These are phyloP conservation scores for Nannochloris sp. DNA, from an alignment of 139 green algal species.

Conservation along the genomic window DNA sequence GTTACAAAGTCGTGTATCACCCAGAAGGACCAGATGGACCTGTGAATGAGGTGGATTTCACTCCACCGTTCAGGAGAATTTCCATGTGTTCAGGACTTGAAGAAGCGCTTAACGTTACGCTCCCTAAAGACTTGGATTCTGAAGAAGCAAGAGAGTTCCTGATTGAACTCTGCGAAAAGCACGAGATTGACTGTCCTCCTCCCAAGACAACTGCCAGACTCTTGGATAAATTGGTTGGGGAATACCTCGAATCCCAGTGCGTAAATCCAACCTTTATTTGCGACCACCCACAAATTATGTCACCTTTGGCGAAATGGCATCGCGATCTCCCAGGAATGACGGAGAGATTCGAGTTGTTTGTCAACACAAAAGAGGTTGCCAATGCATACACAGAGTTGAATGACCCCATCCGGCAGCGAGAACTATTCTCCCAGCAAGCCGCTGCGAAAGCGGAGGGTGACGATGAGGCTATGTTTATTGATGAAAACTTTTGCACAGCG, in stretches of 20 bases:
- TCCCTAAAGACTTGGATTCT: slow-evolving; percentile 61
- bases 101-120: slow-evolving; percentile 55
- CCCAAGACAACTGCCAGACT: slow-evolving; percentile 86
- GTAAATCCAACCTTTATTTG: slow-evolving; percentile 96
- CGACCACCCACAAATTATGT: slow-evolving; percentile 99
- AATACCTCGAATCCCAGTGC: slow-evolving; percentile 92
- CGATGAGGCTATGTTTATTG: slow-evolving; percentile 96
- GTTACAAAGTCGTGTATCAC: slow-evolving; percentile 93
- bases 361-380: slow-evolving; percentile 93
- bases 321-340: slow-evolving; percentile 72
- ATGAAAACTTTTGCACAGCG: slow-evolving; percentile 93
- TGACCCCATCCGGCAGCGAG: slow-evolving; percentile 89
- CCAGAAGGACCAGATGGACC: slow-evolving; percentile 72
- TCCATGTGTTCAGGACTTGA: slow-evolving; percentile 74
- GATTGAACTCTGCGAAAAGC: slow-evolving; percentile 53
- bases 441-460: slow-evolving; percentile 69
- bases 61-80: slow-evolving; percentile 76
- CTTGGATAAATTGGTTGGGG: slow-evolving; percentile 97
- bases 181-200: slow-evolving; percentile 70
- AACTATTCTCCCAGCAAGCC: slow-evolving; percentile 89
- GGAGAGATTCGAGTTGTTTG: slow-evolving; percentile 98
- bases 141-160: slow-evolving; percentile 58
- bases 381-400: slow-evolving; percentile 99
- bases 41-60: slow-evolving; percentile 94
- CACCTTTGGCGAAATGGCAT: slow-evolving; percentile 95